Percentiles rank a stretch among this genome's conserved stretches.
Evolutionary conservation across 164 flowering plant genomes (phyloP).

Genomic region (Berberis vulgaris): DNA sequence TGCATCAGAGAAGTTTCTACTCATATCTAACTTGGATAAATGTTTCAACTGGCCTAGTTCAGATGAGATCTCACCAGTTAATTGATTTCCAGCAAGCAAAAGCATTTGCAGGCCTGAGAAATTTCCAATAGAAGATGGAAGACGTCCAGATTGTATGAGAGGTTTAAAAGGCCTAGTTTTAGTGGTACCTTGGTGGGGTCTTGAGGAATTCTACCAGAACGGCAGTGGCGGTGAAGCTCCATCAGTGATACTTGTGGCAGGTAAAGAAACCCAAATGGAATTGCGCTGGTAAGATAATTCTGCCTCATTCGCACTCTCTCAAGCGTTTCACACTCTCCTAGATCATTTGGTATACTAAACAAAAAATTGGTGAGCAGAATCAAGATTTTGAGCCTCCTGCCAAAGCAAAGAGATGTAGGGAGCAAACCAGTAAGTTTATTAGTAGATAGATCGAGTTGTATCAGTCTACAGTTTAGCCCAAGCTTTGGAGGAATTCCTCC

Average conservation of each 20-base stretch:
- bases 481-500: constrained; percentile 29
- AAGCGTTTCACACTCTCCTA: constrained; percentile 44
- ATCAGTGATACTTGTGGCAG: constrained; percentile 45
- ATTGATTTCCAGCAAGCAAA: constrained; percentile 35
- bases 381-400: constrained; percentile 33
- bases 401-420: constrained; percentile 43
- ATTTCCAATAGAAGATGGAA: constrained; percentile 47
- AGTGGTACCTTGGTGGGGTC: constrained; percentile 19
- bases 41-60: constrained; percentile 42
- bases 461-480: constrained; percentile 25
- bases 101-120: constrained; percentile 45
- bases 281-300: constrained; percentile 44
- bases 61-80: constrained; percentile 49
- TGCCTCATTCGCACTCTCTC: constrained; percentile 43
- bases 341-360: constrained; percentile 52
- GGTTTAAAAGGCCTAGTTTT: constrained; percentile 39
- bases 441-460: constrained; percentile 44
- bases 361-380: constrained; percentile 53
- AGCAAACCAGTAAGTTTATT: constrained; percentile 57
- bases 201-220: constrained; percentile 32
- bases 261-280: constrained; percentile 48
- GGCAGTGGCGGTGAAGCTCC: constrained; percentile 50
- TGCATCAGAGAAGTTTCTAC: constrained; percentile 43
- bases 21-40: constrained; percentile 36
- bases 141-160: constrained; percentile 50